Evolutionary conservation across 768 basidiomycete genomes (phyloP), one percentile per base, ranked within the genome.

Genomic region (Rhizopogon salebrosus): DNA sequence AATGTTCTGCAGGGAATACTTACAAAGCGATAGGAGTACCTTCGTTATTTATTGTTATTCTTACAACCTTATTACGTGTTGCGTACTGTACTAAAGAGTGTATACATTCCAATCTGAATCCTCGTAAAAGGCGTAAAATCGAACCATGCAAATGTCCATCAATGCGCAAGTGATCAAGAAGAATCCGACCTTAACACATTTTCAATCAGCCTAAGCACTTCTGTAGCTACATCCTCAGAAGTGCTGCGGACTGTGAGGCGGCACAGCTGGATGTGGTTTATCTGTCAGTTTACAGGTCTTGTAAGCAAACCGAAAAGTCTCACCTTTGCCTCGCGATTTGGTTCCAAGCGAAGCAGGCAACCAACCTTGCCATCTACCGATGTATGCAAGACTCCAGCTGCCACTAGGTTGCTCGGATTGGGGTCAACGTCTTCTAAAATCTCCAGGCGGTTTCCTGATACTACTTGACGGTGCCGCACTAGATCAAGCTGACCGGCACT

Each of bases 381-480:
- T 74, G 85, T 95, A 66, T 98, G 93, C 48, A 99, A 72, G 29
- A 99, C 91, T n/a, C 89, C 95, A n/a, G 94, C 97, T 20, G 83
- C 89, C 16, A 98, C 95, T 39, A 93, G 68, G 64, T 99, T 99
- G 64, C 78, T 84, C n/a, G 89, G 85, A 69, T 97, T 99, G 26
- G 94, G 92, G 64, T 99, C 97, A 52, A 98, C 82, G 24, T 84
- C 89, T 2, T 86, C 80, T 41, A 98, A 74, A 23, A 95, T 62
- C 49, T 88, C 84, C 51, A 98, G 71, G 23, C 80, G 79, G 62
- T 88, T 80, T 1, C 97, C 97, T 1, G 78, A 72, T 10, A 98
- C 78, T 41, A 94, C 81, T 65, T 87, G 83, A 37, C 80, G 78
- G 62, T 97, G 78, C 64, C 80, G 87, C 11, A 74, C 75, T 9